These are phyloP conservation scores for Asclepias syriaca DNA, from an alignment of 257 asterid genomes.

Conservation along the genomic window DNA sequence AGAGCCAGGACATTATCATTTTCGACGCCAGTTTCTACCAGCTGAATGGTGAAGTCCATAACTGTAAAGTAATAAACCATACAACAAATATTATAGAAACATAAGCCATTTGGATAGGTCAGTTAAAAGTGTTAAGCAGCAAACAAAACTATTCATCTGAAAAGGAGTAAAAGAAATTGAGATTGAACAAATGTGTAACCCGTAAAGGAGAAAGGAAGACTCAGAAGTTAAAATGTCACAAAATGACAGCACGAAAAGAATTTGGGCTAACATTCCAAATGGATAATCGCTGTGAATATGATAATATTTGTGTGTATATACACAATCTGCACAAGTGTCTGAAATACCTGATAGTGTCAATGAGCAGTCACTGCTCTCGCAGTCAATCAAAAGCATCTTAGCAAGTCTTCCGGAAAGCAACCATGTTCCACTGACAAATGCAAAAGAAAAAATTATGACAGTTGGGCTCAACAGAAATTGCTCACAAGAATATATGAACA, in stretches of 20 bases:
- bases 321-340: neutral
- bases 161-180: neutral
- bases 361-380: slow-evolving; percentile 83
- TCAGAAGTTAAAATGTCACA: neutral
- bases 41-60: slow-evolving; percentile 78
- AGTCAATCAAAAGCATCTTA: slow-evolving; percentile 86
- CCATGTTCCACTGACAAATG: slow-evolving; percentile 57
- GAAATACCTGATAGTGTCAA: slow-evolving; percentile 78
- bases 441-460: slow-evolving; percentile 11
- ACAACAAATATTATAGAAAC: neutral
- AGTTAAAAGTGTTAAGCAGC: neutral
- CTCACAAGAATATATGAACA: neutral
- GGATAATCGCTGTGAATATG: no score
- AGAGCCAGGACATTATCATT: slow-evolving; percentile 70
- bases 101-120: neutral
- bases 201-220: neutral
- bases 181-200: neutral
- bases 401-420: slow-evolving; percentile 91
- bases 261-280: neutral
- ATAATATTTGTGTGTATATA: no score
- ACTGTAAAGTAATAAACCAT: slow-evolving; percentile 43
- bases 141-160: neutral
- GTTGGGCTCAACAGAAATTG: neutral
- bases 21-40: slow-evolving; percentile 71
- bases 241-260: neutral